Evolutionary conservation across 2,329 filamentous ascomycete genomes (phyloP), one percentile per base, ranked within the genome.

Genomic region (Phaeosphaeria sp.): DNA sequence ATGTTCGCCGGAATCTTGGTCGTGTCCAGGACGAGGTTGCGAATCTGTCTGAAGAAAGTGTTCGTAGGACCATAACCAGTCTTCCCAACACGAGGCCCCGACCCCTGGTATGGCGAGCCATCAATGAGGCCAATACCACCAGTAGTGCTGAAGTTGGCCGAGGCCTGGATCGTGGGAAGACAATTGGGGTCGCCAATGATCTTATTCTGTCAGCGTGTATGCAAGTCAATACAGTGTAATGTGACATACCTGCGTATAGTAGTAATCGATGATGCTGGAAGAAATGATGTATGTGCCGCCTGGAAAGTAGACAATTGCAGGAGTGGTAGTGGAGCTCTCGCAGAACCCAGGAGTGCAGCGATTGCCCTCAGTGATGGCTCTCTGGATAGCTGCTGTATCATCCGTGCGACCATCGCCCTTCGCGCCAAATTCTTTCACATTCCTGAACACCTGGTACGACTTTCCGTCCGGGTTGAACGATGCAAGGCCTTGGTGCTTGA

Each of bases 21-120:
- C 39, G 82, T 78, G 67, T 91, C 88, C 40, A 91, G 79, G 54
- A 87, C 78, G 49, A 91, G 81, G 67, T 91, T 91, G 8, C 87
- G 81, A 56, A 91, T 82, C 63, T 87, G 85, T 45, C 87, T 81
- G 68, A 82, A 88, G 74, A 91, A 91, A 9, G 89, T 84, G 64
- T 86, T 87, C 36, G 86, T 86, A 2, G 85, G 78, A 9, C 75
- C 72, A 68, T 76, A 82, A 60, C 79, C 79, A 60, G 75, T 68
- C 57, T 68, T 63, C 7, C 69, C 71, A 75, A 46, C 57, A 24
- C 63, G 64, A 15, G 57, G 60, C 24, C 66, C 66, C 57, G 44
- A 80, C 67, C 64, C 57, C 55, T 65, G 60, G 65, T 87, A 86
- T 21, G 80, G 81, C 65, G 86, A 82, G 40, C 80, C 84, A 68